Evolutionary conservation across 2,329 filamentous ascomycete species (phyloP).

Genomic region (Stemphylium beticola): DNA sequence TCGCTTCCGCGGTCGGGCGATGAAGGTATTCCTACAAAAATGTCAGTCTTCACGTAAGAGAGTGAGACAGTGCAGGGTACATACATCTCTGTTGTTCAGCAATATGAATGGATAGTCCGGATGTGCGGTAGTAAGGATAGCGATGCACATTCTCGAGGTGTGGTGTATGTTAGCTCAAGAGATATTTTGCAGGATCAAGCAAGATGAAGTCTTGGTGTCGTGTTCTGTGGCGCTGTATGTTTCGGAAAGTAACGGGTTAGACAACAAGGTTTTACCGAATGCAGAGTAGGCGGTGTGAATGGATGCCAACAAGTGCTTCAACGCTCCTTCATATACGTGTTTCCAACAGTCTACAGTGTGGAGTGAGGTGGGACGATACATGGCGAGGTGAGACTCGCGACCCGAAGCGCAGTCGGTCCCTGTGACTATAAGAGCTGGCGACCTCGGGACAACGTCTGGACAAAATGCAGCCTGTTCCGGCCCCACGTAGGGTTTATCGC

Average conservation of each 20-base stretch:
- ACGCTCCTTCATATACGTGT: slow-evolving; percentile 40
- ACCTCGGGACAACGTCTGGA: not conserved
- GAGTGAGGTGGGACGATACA: slow-evolving; percentile 40
- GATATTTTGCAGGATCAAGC: not conserved
- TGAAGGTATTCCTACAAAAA: slow-evolving; percentile 63
- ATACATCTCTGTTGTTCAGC: slow-evolving; percentile 58
- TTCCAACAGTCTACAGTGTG: slow-evolving; percentile 30
- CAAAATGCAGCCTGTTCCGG: not conserved
- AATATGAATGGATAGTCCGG: slow-evolving; percentile 58
- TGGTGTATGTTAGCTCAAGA: not conserved
- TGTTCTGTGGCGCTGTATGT: slow-evolving; percentile 8
- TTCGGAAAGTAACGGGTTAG: slow-evolving; percentile 21
- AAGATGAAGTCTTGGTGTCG: not conserved
- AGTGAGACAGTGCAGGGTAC: not conserved
- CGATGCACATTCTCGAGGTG: slow-evolving; percentile 53
- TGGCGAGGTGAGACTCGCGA: slow-evolving; percentile 15
- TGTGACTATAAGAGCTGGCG: slow-evolving; percentile 9
- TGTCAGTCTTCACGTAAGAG: slow-evolving; percentile 8
- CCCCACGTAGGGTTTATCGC: not conserved
- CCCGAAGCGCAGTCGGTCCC: slow-evolving; percentile 8
- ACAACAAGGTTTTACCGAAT: slow-evolving; percentile 9
- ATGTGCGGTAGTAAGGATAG: slow-evolving; percentile 56
- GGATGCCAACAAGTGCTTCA: slow-evolving; percentile 22
- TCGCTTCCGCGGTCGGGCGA: slow-evolving; percentile 64
- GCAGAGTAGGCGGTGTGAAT: slow-evolving; percentile 36